phyloP scores from a whole-genome alignment of 495 filamentous ascomycete genomes.

The Parathielavia appendiculata region DNA sequence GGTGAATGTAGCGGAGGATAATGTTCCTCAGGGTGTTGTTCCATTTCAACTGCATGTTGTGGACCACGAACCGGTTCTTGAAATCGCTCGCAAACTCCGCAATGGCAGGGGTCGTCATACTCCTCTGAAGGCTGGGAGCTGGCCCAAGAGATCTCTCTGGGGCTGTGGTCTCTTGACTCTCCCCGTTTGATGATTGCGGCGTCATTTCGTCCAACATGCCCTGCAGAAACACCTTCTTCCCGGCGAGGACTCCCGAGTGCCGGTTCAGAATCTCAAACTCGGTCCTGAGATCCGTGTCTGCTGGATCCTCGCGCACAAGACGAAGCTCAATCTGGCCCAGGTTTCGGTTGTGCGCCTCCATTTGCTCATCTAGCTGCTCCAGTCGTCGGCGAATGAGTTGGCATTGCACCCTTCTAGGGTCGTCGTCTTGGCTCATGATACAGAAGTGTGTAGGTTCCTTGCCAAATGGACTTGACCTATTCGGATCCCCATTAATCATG shows the following conservation, averaged over 20 bases:
- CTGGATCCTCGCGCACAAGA: constrained; percentile 50
- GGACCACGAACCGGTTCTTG: constrained; percentile 96
- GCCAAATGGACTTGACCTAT: constrained; percentile 78
- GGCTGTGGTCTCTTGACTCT: constrained; percentile 19
- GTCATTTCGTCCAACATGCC: constrained; percentile 64
- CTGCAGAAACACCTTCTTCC: constrained; percentile 73
- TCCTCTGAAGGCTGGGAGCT: constrained; percentile 22
- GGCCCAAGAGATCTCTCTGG: constrained; percentile 18
- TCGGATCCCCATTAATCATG: constrained; percentile 59
- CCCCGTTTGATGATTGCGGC: constrained; percentile 22
- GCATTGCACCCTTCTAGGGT: constrained; percentile 84
- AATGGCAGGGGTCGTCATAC: constrained; percentile 44
- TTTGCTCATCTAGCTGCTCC: constrained; percentile 69
- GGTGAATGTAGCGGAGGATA: constrained; percentile 93
- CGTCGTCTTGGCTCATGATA: constrained; percentile 89
- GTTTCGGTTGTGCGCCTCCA: constrained; percentile 60
- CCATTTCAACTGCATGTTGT: constrained; percentile 97
- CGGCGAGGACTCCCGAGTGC: constrained; percentile 63
- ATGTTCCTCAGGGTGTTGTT: constrained; percentile 94
- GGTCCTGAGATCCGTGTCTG: constrained; percentile 47
- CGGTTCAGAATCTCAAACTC: constrained; percentile 64
- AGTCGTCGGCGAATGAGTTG: constrained; percentile 78
- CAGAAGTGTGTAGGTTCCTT: constrained; percentile 89
- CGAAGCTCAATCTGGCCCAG: constrained; percentile 62
- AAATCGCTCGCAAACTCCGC: constrained; percentile 83